These are phyloP conservation scores for Astrephomene gubernaculifera DNA, from an alignment of 139 green algal genomes.

Conservation along the genomic window DNA sequence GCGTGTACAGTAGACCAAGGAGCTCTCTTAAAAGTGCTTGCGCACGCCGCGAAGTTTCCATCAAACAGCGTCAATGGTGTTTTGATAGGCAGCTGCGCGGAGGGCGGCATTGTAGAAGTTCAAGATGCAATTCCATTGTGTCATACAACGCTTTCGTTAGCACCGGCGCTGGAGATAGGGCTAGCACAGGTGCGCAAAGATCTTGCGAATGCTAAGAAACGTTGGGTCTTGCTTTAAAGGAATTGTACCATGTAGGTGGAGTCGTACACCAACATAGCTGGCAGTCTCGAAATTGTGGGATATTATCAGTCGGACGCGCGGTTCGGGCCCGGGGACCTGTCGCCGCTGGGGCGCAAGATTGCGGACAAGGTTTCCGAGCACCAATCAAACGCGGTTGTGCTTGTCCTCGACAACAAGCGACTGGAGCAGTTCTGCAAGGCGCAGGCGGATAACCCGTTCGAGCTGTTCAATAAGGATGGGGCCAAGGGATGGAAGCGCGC, in stretches of 20 bases:
- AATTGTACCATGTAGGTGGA: conserved; percentile 48
- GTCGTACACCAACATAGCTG: conserved; percentile 40
- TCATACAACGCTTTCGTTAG: conserved; percentile 67
- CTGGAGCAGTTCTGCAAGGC: conserved; percentile 43
- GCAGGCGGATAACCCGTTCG: conserved; percentile 39
- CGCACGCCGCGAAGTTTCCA: conserved; percentile 71
- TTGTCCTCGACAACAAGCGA: conserved; percentile 64
- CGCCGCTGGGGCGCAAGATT: conserved; percentile 58
- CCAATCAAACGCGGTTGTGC: conserved; percentile 35
- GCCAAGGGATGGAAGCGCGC: conserved; percentile 35
- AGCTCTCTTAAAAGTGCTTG: conserved; percentile 63
- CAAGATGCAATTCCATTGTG: conserved; percentile 72
- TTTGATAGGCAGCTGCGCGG: conserved; percentile 55
- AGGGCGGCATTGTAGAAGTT: conserved; percentile 47
- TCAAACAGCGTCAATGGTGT: conserved; percentile 64
- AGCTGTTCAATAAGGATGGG: conserved; percentile 48
- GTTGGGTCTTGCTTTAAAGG: neutral
- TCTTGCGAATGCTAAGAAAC: neutral
- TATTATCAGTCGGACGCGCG: conserved; percentile 86
- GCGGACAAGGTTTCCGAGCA: conserved; percentile 68
- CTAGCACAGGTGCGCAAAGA: conserved; percentile 60
- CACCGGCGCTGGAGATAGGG: conserved; percentile 70
- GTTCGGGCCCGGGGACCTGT: conserved; percentile 68
- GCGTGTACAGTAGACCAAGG: conserved; percentile 15
- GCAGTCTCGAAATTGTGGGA: conserved; percentile 66